Evolutionary conservation across 768 basidiomycete genomes (phyloP).

Genomic region (Sistotremastrum niveocremeum): DNA sequence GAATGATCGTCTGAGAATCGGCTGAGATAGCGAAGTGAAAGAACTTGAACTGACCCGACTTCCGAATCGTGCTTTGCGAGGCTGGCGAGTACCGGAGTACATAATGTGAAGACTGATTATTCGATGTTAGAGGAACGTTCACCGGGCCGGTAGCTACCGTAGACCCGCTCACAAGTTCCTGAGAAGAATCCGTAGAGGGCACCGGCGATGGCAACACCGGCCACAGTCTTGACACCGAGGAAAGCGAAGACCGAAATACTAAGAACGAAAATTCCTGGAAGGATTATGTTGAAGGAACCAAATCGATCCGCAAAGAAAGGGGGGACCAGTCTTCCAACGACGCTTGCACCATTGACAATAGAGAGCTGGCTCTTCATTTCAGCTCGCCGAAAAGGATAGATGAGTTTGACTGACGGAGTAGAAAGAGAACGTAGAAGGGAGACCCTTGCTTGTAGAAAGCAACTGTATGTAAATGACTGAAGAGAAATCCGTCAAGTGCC

Average conservation of each 20-base stretch:
- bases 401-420: constrained; percentile 29
- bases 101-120: too few species aligned
- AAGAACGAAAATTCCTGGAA: constrained; percentile 19
- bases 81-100: too few species aligned
- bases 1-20: too few species aligned
- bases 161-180: constrained; percentile 20
- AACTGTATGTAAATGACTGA: constrained; percentile 47
- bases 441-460: constrained; percentile 33
- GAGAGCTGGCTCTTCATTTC: constrained; percentile 23
- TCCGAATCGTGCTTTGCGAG: too few species aligned
- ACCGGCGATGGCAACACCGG: constrained; percentile 25
- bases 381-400: not conserved
- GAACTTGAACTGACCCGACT: too few species aligned
- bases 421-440: constrained; percentile 36
- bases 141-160: too few species aligned
- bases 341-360: constrained; percentile 36
- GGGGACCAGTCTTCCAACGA: constrained; percentile 37
- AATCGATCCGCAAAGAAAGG: constrained; percentile 27
- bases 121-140: too few species aligned
- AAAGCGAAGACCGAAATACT: constrained; percentile 29
- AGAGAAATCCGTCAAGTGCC: constrained; percentile 18
- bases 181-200: constrained; percentile 34
- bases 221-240: constrained; percentile 22
- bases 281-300: constrained; percentile 31
- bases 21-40: too few species aligned